Percentiles rank a stretch among this genome's conserved stretches.
These are phyloP conservation scores for Eucalyptus pauciflora DNA, from an alignment of 345 rosid species.

Conservation along the genomic window DNA sequence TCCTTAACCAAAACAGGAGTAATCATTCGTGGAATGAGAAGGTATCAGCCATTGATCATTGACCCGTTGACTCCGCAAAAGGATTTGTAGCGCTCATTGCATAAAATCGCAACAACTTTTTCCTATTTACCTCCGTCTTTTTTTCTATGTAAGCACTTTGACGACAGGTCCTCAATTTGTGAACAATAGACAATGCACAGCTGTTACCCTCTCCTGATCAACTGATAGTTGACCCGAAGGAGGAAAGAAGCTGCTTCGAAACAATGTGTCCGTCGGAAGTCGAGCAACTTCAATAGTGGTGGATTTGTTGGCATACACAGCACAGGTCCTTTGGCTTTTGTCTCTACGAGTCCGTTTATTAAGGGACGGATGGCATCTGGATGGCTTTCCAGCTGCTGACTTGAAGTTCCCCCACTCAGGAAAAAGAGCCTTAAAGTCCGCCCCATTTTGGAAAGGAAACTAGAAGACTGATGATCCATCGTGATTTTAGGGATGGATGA, in stretches of 20 bases:
- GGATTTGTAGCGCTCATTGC: neutral
- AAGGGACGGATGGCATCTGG: too few relatives aligned
- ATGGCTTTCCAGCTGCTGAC: too few relatives aligned
- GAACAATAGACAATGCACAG: too few relatives aligned
- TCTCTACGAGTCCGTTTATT: neutral
- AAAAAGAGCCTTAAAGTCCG: too few relatives aligned
- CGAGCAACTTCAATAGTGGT: neutral
- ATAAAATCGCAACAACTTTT: neutral
- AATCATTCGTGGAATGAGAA: neutral
- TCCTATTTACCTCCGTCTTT: accelerated
- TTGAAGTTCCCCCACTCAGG: too few relatives aligned
- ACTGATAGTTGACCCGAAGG: accelerated
- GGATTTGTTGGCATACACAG: neutral
- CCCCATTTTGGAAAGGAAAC: too few relatives aligned
- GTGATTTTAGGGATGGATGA: neutral
- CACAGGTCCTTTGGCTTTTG: neutral
- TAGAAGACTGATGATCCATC: too few relatives aligned
- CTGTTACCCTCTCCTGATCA: too few relatives aligned
- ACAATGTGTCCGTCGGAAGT: neutral
- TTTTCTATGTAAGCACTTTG: too few relatives aligned
- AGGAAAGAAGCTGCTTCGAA: neutral
- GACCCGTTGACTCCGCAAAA: neutral
- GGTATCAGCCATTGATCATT: neutral
- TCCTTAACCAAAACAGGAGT: neutral
- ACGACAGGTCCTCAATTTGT: too few relatives aligned